phyloP scores from a whole-genome alignment of 805 yeast species.

The Yamadazyma scolyti region DNA sequence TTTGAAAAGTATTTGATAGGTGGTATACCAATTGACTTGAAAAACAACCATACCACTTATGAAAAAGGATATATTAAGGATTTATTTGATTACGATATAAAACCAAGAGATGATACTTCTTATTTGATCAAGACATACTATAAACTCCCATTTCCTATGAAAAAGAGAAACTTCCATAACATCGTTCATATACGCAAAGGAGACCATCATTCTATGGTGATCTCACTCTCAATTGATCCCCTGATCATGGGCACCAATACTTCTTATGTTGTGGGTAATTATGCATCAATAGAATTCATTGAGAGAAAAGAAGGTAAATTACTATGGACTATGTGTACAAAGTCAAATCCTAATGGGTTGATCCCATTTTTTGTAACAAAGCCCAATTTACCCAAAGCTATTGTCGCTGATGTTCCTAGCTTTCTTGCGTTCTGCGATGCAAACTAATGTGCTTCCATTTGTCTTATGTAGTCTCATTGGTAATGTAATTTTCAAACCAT shows the following conservation, averaged over 20 bases:
- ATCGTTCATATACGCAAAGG: conserved; percentile 25
- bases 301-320: conserved; percentile 17
- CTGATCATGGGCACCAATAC: conserved; percentile 10
- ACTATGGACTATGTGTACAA: conserved; percentile 38
- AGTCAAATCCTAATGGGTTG: conserved; percentile 36
- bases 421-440: conserved; percentile 28
- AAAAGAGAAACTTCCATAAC: conserved; percentile 33
- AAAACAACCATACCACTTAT: conserved; percentile 27
- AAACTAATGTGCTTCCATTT: background rate
- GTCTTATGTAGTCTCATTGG: conserved; percentile 15
- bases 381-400: conserved; percentile 26
- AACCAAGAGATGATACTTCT: conserved; percentile 14
- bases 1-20: conserved; percentile 15
- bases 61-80: conserved; percentile 36
- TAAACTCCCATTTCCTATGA: conserved; percentile 34
- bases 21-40: conserved; percentile 5
- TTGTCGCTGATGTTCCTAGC: conserved; percentile 39
- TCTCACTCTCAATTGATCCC: conserved; percentile 33
- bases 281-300: conserved; percentile 34
- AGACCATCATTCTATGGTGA: conserved; percentile 22
- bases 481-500: conserved; percentile 33
- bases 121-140: conserved; percentile 32
- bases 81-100: conserved; percentile 21
- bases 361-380: conserved; percentile 35
- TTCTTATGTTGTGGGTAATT: conserved; percentile 25